phyloP scores from a whole-genome alignment of 1,284 basidiomycete genomes.

The Marasmius sp. region DNA sequence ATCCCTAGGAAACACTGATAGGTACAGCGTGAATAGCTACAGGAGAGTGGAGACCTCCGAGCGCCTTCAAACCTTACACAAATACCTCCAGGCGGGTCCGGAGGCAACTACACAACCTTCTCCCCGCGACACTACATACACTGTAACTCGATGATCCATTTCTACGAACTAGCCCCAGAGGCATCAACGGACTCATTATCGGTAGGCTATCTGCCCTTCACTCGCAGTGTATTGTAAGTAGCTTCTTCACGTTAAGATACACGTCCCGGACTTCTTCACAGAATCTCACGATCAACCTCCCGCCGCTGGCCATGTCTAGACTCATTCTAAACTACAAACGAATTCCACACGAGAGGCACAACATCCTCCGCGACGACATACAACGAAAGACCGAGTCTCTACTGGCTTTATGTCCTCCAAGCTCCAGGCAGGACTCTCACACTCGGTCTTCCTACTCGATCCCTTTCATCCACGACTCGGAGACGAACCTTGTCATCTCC shows the following conservation, averaged over 20 bases:
- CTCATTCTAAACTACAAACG: slow-evolving; percentile 38
- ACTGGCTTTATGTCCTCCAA: slow-evolving; percentile 25
- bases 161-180: no score
- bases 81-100: no score
- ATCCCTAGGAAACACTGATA: no score
- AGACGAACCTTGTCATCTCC: slow-evolving; percentile 25
- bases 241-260: neutral
- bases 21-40: no score
- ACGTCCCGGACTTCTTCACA: neutral
- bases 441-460: slow-evolving; percentile 31
- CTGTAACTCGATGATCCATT: no score
- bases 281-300: neutral
- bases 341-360: slow-evolving; percentile 37
- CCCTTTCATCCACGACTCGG: slow-evolving; percentile 36
- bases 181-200: no score
- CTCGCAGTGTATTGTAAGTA: neutral
- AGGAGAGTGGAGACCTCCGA: no score
- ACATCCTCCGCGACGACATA: slow-evolving; percentile 39
- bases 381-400: slow-evolving; percentile 27
- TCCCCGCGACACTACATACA: no score
- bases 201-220: neutral
- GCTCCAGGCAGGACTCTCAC: slow-evolving; percentile 24
- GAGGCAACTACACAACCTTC: no score
- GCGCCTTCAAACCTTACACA: no score
- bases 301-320: slow-evolving; percentile 18